Conservation (phyloP, 441 rosid genomes). For the Omphalea diandra region DNA sequence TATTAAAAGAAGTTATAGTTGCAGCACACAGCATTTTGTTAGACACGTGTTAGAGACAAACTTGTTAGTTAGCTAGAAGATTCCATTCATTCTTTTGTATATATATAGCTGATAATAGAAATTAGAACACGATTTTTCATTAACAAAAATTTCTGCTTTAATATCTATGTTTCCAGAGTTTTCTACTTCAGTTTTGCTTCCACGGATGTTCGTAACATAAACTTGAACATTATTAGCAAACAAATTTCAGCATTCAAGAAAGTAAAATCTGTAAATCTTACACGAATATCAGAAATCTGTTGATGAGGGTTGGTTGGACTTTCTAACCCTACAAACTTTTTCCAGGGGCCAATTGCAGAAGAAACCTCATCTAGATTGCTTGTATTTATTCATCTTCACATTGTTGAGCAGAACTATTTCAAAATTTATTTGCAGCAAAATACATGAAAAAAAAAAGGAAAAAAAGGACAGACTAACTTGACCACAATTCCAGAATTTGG, state of each 20-base stretch:
- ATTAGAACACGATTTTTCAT: too few relatives aligned
- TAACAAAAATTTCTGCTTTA: too few relatives aligned
- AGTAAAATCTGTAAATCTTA: conserved; percentile 35
- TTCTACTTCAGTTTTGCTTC: too few relatives aligned
- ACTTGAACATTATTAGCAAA: too few relatives aligned
- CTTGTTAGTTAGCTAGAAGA: too few relatives aligned
- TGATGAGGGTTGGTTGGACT: conserved; percentile 94
- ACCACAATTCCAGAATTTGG: conserved; percentile 75
- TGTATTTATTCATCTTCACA: conserved; percentile 74
- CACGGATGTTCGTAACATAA: too few relatives aligned
- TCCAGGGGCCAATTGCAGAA: conserved; percentile 68
- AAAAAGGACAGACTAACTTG: conserved; percentile 55
- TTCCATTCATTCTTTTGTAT: too few relatives aligned
- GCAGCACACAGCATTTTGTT: too few relatives aligned
- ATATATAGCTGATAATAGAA: too few relatives aligned
- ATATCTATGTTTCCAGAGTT: too few relatives aligned
- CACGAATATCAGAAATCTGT: conserved; percentile 84
- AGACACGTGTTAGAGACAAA: too few relatives aligned
- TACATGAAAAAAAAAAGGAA: background rate
- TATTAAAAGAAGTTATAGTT: too few relatives aligned
- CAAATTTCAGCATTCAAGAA: conserved; percentile 1
- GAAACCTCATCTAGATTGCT: conserved; percentile 68
- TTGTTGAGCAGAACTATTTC: conserved; percentile 17
- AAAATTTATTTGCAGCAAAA: conserved; percentile 17
- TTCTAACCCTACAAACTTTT: conserved; percentile 95